Evolutionary conservation across 305 asterid species (phyloP), one percentile per base, ranked within the genome.

Genomic region (Solanum hybrid): DNA sequence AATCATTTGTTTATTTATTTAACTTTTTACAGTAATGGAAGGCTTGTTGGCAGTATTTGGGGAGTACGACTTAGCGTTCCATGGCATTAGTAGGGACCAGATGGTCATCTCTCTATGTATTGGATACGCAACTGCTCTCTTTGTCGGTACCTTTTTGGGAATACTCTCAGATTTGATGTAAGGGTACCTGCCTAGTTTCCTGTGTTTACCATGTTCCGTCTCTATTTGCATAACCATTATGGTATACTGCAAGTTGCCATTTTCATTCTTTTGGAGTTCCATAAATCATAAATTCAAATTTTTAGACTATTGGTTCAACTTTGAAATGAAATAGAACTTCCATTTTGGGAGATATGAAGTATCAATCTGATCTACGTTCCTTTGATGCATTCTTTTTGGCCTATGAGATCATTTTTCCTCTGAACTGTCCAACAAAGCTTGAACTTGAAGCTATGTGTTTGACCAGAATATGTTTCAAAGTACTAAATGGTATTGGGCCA

Each of bases 31-130:
- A 95, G 99, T 93, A 91, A 89, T 94, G 92, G 94, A 95, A 93
- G 98, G 99, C 56, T 91, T 95, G 73, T 93, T 95, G 95, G 90
- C 91, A 27, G 94, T 95, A 94, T 94, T 94, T 91, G 98, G 99
- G 22, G 99, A 97, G 93, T 92, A 92, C 92, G 98, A 95, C 85
- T 91, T 93, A 91, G 93, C 88, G 17, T 93, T 92, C 91, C 95
- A 93, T 91, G 97, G 97, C 40, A 75, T 94, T 90, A 90, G 92
- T 89, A 96, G 92, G 90, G 97, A 94, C 88, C 93, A 94, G 91
- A 94, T 96, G 95, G 92, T 94, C 90, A 80, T 90, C 88, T 91
- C 88, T 46, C 79, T 97, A 36, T 93, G 94, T 38, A 85, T 95
- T 89, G 99, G 98, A 92, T 95, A 90, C 79, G 93, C 94, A 26